Conservation (phyloP, 805 yeast species). For the Candida rishiriensis region DNA sequence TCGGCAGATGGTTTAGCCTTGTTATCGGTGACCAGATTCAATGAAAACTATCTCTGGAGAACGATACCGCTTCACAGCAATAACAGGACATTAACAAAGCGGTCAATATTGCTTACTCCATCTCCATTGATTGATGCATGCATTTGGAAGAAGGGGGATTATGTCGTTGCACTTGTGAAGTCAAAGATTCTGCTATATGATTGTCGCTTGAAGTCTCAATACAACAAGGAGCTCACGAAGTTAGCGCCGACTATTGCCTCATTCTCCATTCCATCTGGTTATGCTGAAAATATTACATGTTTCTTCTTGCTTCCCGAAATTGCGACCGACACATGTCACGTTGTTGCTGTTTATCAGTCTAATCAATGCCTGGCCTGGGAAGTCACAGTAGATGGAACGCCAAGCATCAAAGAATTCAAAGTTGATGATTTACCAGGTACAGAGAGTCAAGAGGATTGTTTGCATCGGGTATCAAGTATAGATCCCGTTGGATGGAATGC, state of each 20-base stretch:
- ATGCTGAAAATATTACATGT: constrained; percentile 17
- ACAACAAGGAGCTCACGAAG: constrained; percentile 18
- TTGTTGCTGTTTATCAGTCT: constrained; percentile 47
- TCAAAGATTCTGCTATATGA: constrained; percentile 56
- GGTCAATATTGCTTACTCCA: constrained; percentile 37
- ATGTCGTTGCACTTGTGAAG: constrained; percentile 42
- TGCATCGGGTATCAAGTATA: constrained; percentile 39
- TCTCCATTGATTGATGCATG: constrained; percentile 45
- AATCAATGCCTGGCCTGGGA: constrained; percentile 39
- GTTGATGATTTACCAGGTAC: constrained; percentile 34
- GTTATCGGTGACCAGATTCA: constrained; percentile 56
- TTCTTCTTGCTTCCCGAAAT: constrained; percentile 36
- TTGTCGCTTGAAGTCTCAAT: constrained; percentile 33
- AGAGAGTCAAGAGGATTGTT: constrained; percentile 17
- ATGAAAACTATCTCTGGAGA: constrained; percentile 59
- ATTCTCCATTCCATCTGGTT: not conserved
- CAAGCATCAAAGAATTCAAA: constrained; percentile 23
- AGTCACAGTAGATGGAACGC: constrained; percentile 26
- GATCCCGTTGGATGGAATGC: constrained; percentile 62
- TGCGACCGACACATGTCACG: constrained; percentile 31
- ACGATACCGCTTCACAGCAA: constrained; percentile 31
- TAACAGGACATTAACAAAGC: constrained; percentile 30
- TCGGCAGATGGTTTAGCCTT: constrained; percentile 63
- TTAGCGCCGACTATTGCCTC: constrained; percentile 20
- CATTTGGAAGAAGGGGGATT: constrained; percentile 43